phyloP scores from a whole-genome alignment of 73 alveolate species.

The Paramecium sonneborni region DNA sequence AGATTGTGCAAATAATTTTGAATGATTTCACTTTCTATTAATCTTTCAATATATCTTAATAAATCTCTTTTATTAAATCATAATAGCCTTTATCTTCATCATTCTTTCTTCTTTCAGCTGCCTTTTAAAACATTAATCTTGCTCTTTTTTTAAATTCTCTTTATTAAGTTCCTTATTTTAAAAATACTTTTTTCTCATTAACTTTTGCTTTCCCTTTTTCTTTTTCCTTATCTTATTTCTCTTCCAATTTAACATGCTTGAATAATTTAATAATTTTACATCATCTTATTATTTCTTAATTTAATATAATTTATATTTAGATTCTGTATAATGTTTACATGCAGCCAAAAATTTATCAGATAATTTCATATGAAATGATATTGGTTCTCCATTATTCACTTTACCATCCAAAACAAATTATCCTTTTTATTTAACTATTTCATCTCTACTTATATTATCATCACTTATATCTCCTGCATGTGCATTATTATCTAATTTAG shows the following conservation, averaged over 20 bases:
- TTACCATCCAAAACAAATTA: constrained; percentile 2
- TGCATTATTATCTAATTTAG: not conserved
- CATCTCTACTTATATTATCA: constrained; percentile 4
- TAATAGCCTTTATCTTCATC: constrained; percentile 31
- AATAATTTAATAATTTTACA: not conserved
- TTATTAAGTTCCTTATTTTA: constrained; percentile 8
- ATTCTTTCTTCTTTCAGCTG: constrained; percentile 7
- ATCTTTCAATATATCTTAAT: not conserved
- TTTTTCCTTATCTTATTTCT: not conserved
- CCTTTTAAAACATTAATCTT: constrained; percentile 14
- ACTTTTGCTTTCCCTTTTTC: not conserved
- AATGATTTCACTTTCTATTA: not conserved
- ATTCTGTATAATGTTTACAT: not conserved
- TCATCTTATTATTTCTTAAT: constrained; percentile 24
- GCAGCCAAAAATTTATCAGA: constrained; percentile 34
- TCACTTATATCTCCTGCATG: not conserved
- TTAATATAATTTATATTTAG: not conserved
- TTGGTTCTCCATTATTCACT: constrained; percentile 3
- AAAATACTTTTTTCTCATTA: not conserved
- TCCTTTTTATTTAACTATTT: not conserved
- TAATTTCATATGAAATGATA: not conserved
- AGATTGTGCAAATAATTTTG: constrained; percentile 1
- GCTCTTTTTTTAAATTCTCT: constrained; percentile 32
- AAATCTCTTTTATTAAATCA: constrained; percentile 27
- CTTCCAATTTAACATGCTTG: not conserved